Evolutionary conservation across 306 rosid genomes (phyloP).

Genomic region (Corylus avellana): DNA sequence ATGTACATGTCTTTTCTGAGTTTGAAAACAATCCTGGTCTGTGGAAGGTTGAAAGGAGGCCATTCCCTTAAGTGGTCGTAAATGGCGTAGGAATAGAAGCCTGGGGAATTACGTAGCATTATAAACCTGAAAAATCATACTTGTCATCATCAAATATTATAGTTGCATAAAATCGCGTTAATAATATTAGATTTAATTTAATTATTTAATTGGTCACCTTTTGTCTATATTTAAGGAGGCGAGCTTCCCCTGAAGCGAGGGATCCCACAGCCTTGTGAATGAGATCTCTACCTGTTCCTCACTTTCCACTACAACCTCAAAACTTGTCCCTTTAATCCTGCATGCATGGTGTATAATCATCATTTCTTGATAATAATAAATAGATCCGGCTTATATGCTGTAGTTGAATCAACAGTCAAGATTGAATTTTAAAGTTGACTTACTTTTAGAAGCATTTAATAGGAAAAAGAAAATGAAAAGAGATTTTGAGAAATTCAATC

Average conservation of each 20-base stretch:
- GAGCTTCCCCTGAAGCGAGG: conserved; percentile 72
- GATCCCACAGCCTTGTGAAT: conserved; percentile 82
- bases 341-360: conserved; percentile 34
- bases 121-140: conserved; percentile 57
- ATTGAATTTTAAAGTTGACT: too few species aligned
- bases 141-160: conserved; percentile 15
- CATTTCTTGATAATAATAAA: neutral
- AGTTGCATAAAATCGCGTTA: neutral
- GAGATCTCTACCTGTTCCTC: conserved; percentile 89
- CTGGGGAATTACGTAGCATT: conserved; percentile 77
- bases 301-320: conserved; percentile 67
- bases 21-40: conserved; percentile 85
- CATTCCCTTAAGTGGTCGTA: conserved; percentile 77
- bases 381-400: too few species aligned
- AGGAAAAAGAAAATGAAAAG: too few species aligned
- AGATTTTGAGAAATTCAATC: too few species aligned
- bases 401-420: too few species aligned
- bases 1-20: conserved; percentile 76
- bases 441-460: too few species aligned
- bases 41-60: conserved; percentile 76
- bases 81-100: conserved; percentile 82
- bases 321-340: conserved; percentile 79
- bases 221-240: conserved; percentile 90
- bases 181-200: too few species aligned
- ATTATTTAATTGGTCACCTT: conserved; percentile 49